phyloP scores from a whole-genome alignment of 768 basidiomycete genomes.

The Megacollybia marginata region DNA sequence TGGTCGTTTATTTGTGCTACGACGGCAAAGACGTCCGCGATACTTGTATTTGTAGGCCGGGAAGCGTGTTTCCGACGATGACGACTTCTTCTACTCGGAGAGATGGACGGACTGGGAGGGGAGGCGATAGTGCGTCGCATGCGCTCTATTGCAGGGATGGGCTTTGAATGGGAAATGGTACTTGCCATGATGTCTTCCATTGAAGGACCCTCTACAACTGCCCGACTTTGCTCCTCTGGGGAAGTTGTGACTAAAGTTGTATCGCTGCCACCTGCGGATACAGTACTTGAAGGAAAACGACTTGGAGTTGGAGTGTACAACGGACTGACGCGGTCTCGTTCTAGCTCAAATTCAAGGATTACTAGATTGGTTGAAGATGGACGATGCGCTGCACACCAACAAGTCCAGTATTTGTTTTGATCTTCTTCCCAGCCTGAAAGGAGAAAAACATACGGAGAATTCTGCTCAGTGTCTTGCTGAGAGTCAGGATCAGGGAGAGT shows the following conservation, averaged over 20 bases:
- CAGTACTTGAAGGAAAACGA: neutral
- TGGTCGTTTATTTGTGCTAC: constrained; percentile 80
- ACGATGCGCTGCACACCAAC: constrained; percentile 64
- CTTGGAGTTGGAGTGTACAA: constrained; percentile 39
- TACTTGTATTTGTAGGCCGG: constrained; percentile 31
- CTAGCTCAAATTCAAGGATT: constrained; percentile 76
- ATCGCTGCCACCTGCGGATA: neutral
- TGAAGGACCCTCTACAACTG: constrained; percentile 34
- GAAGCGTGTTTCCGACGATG: constrained; percentile 3
- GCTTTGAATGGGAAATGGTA: constrained; percentile 61
- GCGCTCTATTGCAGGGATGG: constrained; percentile 63
- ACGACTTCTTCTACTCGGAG: neutral
- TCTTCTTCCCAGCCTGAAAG: constrained; percentile 68
- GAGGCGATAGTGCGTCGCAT: constrained; percentile 31
- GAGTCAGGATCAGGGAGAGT: constrained; percentile 48
- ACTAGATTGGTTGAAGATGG: constrained; percentile 35
- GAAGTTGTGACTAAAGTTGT: neutral
- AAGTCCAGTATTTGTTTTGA: constrained; percentile 44
- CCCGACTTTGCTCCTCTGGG: constrained; percentile 3
- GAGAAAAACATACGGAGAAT: constrained; percentile 57
- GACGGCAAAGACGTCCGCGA: constrained; percentile 77
- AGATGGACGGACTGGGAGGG: neutral
- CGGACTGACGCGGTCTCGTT: constrained; percentile 62
- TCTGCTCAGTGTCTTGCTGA: constrained; percentile 31
- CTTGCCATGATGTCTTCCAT: constrained; percentile 61